phyloP scores from a whole-genome alignment of 1,284 basidiomycete species.

The Meira nashicola region DNA sequence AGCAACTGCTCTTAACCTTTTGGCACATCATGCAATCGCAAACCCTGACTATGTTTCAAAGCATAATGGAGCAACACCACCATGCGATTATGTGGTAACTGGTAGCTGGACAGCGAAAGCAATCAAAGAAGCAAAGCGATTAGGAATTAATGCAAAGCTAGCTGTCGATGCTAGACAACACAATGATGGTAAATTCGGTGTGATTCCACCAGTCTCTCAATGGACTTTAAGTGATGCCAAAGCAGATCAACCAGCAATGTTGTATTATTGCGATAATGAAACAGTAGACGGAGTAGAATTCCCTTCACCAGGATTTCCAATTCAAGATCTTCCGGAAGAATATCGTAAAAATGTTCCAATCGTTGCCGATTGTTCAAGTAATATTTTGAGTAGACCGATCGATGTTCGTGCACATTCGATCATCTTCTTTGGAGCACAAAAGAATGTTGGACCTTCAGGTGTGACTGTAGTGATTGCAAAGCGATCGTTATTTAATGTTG shows the following conservation, averaged over 20 bases:
- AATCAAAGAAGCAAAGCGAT: slow-evolving; percentile 41
- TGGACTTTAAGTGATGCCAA: slow-evolving; percentile 66
- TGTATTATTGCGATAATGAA: slow-evolving; percentile 99
- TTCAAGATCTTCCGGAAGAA: slow-evolving; percentile 63
- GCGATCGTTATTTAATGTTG: slow-evolving; percentile 64
- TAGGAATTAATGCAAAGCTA: slow-evolving; percentile 36
- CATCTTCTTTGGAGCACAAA: slow-evolving; percentile 97
- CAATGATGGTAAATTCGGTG: slow-evolving; percentile 61
- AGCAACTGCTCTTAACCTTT: slow-evolving; percentile 47
- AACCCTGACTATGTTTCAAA: slow-evolving; percentile 37
- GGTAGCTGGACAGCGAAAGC: slow-evolving; percentile 50
- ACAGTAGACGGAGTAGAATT: slow-evolving; percentile 96
- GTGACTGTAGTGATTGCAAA: slow-evolving; percentile 88
- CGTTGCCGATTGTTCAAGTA: slow-evolving; percentile 92
- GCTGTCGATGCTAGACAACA: slow-evolving; percentile 36
- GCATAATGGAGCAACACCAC: slow-evolving; percentile 31
- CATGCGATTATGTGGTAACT: slow-evolving; percentile 49
- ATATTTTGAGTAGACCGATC: slow-evolving; percentile 94
- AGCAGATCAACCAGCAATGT: slow-evolving; percentile 68
- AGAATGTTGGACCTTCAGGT: slow-evolving; percentile 94
- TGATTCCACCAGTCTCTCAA: slow-evolving; percentile 67
- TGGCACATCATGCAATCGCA: slow-evolving; percentile 39
- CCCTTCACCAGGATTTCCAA: slow-evolving; percentile 75
- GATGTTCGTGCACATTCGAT: slow-evolving; percentile 68
- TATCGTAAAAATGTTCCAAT: slow-evolving; percentile 65